Base-by-base conservation (phyloP, 768 basidiomycete species). In the Naganishia vishniacii region DNA sequence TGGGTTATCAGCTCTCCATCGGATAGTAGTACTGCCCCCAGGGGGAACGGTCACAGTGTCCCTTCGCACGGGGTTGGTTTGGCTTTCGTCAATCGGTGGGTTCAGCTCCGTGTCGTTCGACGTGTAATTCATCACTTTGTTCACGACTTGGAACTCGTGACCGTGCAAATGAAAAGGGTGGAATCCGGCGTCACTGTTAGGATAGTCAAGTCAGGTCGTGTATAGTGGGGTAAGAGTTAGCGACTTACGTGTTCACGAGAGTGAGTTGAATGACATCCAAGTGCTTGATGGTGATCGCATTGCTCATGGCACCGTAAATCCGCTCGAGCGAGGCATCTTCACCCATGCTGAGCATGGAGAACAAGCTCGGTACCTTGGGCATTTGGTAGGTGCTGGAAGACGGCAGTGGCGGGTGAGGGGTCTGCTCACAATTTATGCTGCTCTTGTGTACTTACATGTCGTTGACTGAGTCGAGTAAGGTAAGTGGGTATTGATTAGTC, bases 1-100 rank as follows among this genome's bases (percentile, higher is more conserved):
- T 0, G 94, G 94, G 78, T 98, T 98, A 75, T 98, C 89, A 0
- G 90, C 89, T 48, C 86, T 79, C 70, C 92, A 77, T 23, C 91
- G 84, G 47, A 99, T 78, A 0, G 88, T 88, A 12, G 83, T 87
- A 3, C 85, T 85, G 20, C 82, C 78, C 64, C 81, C 81, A 3
- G 84, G 81, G 3, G 88, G 87, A 56, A 95, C 84, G 62, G 85
- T 83, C 16, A 94, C 80, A 0, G 91, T 93, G 76, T 99, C 94
- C 42, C 94, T 83, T n/a, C 91, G 85, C 72, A 93, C 84, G 1
- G 93, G 94, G 78, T 98, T 99, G 0, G 79, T 74, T 70, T 90
- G 88, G 15, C 84, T 85, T 77, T 91, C 88, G 25, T 82, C 79
- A 62, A 90, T 78, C 0, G 88, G 86, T 15, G 90, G 91, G 78